phyloP scores from a whole-genome alignment of 2,329 filamentous ascomycete species.

The Aspergillus awamori region DNA sequence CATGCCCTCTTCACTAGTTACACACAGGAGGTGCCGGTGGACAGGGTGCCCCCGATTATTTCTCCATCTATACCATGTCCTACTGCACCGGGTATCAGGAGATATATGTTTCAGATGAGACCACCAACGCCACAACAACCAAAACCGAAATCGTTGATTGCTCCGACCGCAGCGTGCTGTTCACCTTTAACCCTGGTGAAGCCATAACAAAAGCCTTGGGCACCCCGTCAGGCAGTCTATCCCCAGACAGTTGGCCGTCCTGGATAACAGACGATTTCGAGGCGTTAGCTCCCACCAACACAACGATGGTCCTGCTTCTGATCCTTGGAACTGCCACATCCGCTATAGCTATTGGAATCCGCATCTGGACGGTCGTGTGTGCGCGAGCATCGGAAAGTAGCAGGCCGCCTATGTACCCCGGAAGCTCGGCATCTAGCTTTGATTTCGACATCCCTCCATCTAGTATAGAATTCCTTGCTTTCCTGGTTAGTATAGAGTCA shows the following conservation, averaged over 20 bases:
- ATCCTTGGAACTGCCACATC: slow-evolving; percentile 6
- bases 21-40: not conserved
- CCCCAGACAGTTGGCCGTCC: slow-evolving; percentile 7
- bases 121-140: slow-evolving; percentile 3
- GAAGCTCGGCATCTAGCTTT: not conserved
- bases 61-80: slow-evolving; percentile 13
- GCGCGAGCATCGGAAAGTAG: not conserved
- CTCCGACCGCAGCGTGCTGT: slow-evolving; percentile 9
- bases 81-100: slow-evolving; percentile 9
- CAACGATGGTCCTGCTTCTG: slow-evolving; percentile 8
- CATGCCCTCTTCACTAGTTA: not conserved
- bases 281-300: slow-evolving; percentile 3
- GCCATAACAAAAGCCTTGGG: slow-evolving; percentile 3
- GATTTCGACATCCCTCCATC: slow-evolving; percentile 2
- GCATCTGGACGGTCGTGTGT: not conserved
- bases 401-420: not conserved
- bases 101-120: not conserved
- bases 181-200: slow-evolving; percentile 8
- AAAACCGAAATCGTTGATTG: slow-evolving; percentile 1
- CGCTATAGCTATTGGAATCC: not conserved
- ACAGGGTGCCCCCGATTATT: slow-evolving; percentile 8
- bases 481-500: not conserved
- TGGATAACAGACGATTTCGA: slow-evolving; percentile 12
- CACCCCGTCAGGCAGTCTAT: not conserved
- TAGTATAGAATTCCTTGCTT: not conserved